Conservation (phyloP, 176 grass and related monocot species). For the Saccharum spontaneum region DNA sequence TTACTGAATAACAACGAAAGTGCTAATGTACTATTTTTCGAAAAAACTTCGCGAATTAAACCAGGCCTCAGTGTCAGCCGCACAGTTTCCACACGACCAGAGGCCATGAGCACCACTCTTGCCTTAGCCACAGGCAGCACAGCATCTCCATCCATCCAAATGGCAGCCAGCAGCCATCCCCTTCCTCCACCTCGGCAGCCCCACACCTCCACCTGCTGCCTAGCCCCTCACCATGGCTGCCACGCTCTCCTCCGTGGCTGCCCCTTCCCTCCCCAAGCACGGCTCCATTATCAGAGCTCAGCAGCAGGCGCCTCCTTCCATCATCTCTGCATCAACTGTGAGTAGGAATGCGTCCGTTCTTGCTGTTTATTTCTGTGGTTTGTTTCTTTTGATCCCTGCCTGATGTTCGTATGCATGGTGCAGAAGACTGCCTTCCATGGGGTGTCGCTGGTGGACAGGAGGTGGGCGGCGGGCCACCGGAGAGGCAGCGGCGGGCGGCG, state of each 20-base stretch:
- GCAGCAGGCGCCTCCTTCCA: slow-evolving; percentile 23
- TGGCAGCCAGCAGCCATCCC: slow-evolving; percentile 26
- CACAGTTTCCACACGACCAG: slow-evolving; percentile 30
- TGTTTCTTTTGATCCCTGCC: not conserved
- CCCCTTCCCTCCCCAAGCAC: slow-evolving; percentile 59
- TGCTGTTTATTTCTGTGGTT: not conserved
- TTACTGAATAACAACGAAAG: no score
- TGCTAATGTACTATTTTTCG: no score
- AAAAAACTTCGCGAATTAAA: no score
- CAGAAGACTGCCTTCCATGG: slow-evolving; percentile 73
- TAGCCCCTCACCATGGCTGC: slow-evolving; percentile 48
- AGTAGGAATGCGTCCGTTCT: not conserved
- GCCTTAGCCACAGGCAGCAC: slow-evolving; percentile 27
- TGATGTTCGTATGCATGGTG: slow-evolving; percentile 15
- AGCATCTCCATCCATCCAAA: slow-evolving; percentile 44
- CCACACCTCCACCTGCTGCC: slow-evolving; percentile 16
- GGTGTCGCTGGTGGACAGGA: slow-evolving; percentile 49
- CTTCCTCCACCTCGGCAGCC: slow-evolving; percentile 10
- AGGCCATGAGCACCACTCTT: slow-evolving; percentile 42
- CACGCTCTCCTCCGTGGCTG: slow-evolving; percentile 54
- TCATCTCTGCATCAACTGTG: slow-evolving; percentile 43
- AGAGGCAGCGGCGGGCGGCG: slow-evolving; percentile 15
- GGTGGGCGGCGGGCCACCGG: slow-evolving; percentile 10
- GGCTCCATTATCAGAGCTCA: slow-evolving; percentile 40
- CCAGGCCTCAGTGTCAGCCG: slow-evolving; percentile 18